Base-by-base conservation (phyloP, 2,329 filamentous ascomycete genomes). In the Graphilbum sp. region DNA sequence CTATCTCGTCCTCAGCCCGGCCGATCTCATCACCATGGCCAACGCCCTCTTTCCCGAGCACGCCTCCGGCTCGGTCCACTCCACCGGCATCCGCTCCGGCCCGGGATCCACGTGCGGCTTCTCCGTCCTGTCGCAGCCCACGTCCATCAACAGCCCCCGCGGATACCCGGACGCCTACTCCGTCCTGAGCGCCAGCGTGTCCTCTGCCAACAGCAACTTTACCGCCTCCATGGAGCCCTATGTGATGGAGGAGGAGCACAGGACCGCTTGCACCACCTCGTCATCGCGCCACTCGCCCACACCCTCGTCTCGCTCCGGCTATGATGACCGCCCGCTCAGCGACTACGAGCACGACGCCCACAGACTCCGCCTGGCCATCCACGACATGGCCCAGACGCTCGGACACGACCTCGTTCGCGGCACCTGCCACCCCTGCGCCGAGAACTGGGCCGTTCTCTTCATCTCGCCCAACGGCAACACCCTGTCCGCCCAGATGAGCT, bases 41-140 rank as follows among this genome's bases (percentile, higher is more conserved):
- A 84, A 90, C 54, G 79, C 80, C 11, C 69, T 95, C 13, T 93
- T 87, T 51, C 87, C 87, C 1, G 78, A 84, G 49, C 67, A 69
- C 38, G 65, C 78, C 31, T 75, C 79, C 2, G 64, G 66, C 27
- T 83, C 78, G 2, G 64, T 63, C 40, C 67, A 72, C 29, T 79
- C 62, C 45, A 73, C 63, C 56, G 78, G 60, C 52, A 66, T 72
- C 56, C 69, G 62, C 59, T 86, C 67, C 49, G 81, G 63, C 51
- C 79, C 66, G 35, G 85, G 62, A 57, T 84, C 66, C 44, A 70
- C 66, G 51, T 83, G 61, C 50, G 87, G 66, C 52, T 82, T 67
- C 57, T 86, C 61, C 58, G 71, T 53, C 49, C 75, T 64, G 49
- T 92, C 67, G 52, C 82, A 67, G 60, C 77, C 57, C 47, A 82